Base-by-base conservation (phyloP, 2,329 filamentous ascomycete genomes). In the Eutypa lata region DNA sequence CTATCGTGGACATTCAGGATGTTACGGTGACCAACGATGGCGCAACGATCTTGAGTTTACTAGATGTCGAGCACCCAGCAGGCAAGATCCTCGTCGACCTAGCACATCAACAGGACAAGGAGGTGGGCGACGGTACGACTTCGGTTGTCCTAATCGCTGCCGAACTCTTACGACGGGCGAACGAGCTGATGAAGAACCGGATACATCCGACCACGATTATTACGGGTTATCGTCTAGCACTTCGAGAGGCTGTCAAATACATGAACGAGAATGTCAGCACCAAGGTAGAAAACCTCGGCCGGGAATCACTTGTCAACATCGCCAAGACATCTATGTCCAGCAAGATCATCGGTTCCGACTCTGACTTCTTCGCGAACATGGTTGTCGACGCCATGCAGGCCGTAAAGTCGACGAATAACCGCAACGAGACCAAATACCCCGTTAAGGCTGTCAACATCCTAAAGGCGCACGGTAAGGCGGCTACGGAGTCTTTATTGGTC, bases 131-230 rank as follows among this genome's bases (percentile, higher is more conserved):
- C 77, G 94, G 94, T 65, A 99, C 94, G 47, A 99, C 94, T 21
- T 97, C 93, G 47, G 94, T 99, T 49, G 94, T 99, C 54, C 84
- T 99, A 63, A 97, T 99, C 73, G 94, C 94, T 49, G 90, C 94
- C 56, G 94, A 99, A 79, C 87, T 99, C 61, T 80, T 99, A 68
- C 86, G 89, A 71, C 84, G 94, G 74, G 94, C 87, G 58, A 99
- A 99, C 79, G 94, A 99, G 77, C 83, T 99, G 61, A 95, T 97
- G 89, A 97, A 94, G 82, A 99, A 97, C 84, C 90, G 92, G 72
- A 99, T 99, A 83, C 94, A 99, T 77, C 95, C 94, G 52, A 99
- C 94, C 24, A 99, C 95, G 56, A 97, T 99, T 76, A 99, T 99
- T 71, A 97, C 91, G 57, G 94, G 94, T 67, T 99, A 99, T 82